These are phyloP conservation scores for Chlamydomonas reinhardtii DNA, from an alignment of 163 green algal genomes.

Conservation along the genomic window DNA sequence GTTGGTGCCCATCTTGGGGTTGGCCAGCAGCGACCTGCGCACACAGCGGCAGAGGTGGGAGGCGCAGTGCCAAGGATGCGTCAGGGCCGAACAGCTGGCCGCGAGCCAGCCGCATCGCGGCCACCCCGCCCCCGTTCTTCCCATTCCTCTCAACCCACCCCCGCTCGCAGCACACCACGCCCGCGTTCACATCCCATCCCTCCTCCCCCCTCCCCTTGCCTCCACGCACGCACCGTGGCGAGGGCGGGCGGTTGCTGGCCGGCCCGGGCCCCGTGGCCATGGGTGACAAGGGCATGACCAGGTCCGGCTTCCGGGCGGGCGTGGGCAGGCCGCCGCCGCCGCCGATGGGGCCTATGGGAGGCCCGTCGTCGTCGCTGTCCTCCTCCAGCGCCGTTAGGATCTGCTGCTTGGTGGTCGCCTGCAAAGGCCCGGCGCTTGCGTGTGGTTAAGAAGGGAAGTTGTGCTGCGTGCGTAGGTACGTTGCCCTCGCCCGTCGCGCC, in stretches of 20 bases:
- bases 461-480: too few species aligned
- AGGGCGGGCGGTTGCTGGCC: slow-evolving; percentile 31
- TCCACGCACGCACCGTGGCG: slow-evolving; percentile 9
- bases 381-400: slow-evolving; percentile 35
- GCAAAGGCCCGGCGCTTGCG: neutral
- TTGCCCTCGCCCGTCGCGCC: too few species aligned
- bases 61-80: too few species aligned
- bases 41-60: too few species aligned
- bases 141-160: too few species aligned
- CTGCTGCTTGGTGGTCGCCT: slow-evolving; percentile 32
- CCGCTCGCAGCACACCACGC: neutral
- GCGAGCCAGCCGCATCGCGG: neutral
- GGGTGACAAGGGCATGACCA: neutral
- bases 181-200: too few species aligned
- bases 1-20: slow-evolving; percentile 29
- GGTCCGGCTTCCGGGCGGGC: neutral
- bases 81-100: too few species aligned
- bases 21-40: slow-evolving; percentile 42
- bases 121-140: neutral
- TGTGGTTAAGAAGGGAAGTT: too few species aligned
- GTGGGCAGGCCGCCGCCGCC: neutral
- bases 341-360: neutral
- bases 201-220: neutral
- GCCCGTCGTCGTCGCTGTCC: slow-evolving; percentile 30
- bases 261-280: too few species aligned